Evolutionary conservation across 371 early-diverging fungal genomes (phyloP).

Genomic region (Zopfochytrium polystomum): DNA sequence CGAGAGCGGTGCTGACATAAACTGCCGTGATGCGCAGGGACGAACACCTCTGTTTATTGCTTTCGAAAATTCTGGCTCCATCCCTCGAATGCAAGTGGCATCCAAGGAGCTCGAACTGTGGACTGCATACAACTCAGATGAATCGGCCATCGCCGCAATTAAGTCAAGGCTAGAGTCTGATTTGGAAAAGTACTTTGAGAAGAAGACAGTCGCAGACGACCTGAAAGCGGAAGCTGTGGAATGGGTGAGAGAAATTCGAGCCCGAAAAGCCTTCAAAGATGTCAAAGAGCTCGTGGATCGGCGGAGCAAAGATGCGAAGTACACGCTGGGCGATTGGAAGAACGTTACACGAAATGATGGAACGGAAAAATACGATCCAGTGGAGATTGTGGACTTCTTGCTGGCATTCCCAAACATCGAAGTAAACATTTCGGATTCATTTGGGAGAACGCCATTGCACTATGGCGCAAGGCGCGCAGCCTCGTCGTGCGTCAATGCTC

Average conservation of each 20-base stretch:
- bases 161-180: conserved; percentile 21
- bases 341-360: no score
- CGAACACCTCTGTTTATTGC: conserved; percentile 59
- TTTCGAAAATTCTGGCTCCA: conserved; percentile 39
- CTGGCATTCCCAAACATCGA: conserved; percentile 17
- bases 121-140: conserved; percentile 6
- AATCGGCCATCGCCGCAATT: conserved; percentile 24
- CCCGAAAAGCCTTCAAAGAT: background rate
- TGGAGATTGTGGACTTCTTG: conserved; percentile 54
- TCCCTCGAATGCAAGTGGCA: conserved; percentile 48
- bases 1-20: conserved; percentile 44
- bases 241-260: no score
- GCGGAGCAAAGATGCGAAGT: conserved; percentile 13
- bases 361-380: conserved; percentile 47
- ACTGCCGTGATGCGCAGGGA: conserved; percentile 33
- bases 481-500: conserved; percentile 52
- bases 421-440: conserved; percentile 28
- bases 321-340: conserved; percentile 8
- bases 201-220: background rate
- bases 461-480: conserved; percentile 60
- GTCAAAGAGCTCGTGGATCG: conserved; percentile 5
- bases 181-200: background rate
- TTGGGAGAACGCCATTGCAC: conserved; percentile 55
- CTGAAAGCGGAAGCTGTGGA: background rate
- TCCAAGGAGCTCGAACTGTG: conserved; percentile 11